phyloP scores from a whole-genome alignment of 2,329 filamentous ascomycete species.

The Phialophora tarda region DNA sequence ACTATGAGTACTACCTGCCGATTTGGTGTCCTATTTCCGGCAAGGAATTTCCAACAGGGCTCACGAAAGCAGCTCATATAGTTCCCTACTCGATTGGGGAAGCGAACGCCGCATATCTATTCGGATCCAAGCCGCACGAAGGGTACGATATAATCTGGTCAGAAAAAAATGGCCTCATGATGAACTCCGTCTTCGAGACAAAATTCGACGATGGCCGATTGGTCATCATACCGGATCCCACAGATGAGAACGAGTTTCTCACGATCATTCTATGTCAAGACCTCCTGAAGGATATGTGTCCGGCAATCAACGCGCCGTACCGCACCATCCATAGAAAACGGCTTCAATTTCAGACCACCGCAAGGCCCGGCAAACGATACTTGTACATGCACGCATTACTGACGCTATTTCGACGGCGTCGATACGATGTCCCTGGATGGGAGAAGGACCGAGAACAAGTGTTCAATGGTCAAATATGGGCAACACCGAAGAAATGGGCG shows the following conservation, averaged over 20 bases:
- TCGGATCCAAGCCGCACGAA: slow-evolving; percentile 6
- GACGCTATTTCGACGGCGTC: slow-evolving; percentile 11
- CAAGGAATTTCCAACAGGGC: background rate
- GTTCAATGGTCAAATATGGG: background rate
- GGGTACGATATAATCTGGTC: slow-evolving; percentile 22
- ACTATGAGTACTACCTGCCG: no score
- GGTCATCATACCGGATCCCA: slow-evolving; percentile 22
- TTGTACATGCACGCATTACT: slow-evolving; percentile 19
- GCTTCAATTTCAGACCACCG: slow-evolving; percentile 23
- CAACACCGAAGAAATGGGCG: background rate
- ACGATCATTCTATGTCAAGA: slow-evolving; percentile 19
- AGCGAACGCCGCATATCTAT: slow-evolving; percentile 16
- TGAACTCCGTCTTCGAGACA: slow-evolving; percentile 7
- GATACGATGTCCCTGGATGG: background rate
- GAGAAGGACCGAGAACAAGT: slow-evolving; percentile 5
- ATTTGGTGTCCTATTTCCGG: slow-evolving; percentile 17
- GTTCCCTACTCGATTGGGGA: slow-evolving; percentile 17
- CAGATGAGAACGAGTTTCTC: slow-evolving; percentile 21
- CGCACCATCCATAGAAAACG: slow-evolving; percentile 8
- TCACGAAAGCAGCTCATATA: slow-evolving; percentile 16
- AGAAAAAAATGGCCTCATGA: slow-evolving; percentile 16
- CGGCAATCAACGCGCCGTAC: slow-evolving; percentile 18
- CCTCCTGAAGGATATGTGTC: slow-evolving; percentile 7
- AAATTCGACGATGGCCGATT: slow-evolving; percentile 20
- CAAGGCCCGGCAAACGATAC: slow-evolving; percentile 21